phyloP scores from a whole-genome alignment of 2,329 filamentous ascomycete species.

The Venturia nashicola region DNA sequence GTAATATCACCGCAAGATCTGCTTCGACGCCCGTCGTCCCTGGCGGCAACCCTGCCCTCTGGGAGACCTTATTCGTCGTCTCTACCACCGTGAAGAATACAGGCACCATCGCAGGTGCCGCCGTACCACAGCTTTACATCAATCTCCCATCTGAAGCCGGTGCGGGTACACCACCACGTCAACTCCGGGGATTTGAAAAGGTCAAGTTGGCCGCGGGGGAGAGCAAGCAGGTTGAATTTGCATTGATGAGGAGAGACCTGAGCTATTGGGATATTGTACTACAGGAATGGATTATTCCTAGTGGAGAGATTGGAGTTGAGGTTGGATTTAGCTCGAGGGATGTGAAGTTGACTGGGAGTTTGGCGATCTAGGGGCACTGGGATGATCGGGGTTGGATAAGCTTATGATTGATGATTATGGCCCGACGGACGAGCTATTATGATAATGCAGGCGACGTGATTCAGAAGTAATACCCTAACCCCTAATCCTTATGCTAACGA shows the following conservation, averaged over 20 bases:
- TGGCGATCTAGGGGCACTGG: background rate
- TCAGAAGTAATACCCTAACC: too few species aligned
- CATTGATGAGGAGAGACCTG: constrained; percentile 11
- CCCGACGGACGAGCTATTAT: background rate
- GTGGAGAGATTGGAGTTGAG: background rate
- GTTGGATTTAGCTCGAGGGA: constrained; percentile 4
- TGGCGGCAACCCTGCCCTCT: constrained; percentile 22
- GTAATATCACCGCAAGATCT: constrained; percentile 21
- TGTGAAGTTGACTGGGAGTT: background rate
- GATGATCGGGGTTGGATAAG: background rate
- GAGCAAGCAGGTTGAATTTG: constrained; percentile 4
- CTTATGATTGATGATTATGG: background rate
- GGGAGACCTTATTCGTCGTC: constrained; percentile 30
- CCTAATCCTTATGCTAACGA: too few species aligned
- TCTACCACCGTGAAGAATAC: constrained; percentile 51
- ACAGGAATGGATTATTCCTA: constrained; percentile 11
- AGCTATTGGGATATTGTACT: constrained; percentile 10
- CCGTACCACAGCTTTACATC: constrained; percentile 58
- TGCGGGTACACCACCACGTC: constrained; percentile 18
- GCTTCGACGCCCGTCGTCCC: constrained; percentile 18
- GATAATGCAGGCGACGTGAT: too few species aligned
- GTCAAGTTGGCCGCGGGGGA: constrained; percentile 8
- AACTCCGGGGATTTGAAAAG: constrained; percentile 17
- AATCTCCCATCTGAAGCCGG: constrained; percentile 19
- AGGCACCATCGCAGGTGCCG: constrained; percentile 43